Evolutionary conservation across 2,329 filamentous ascomycete genomes (phyloP).

Genomic region (Botrytis pseudocinerea): DNA sequence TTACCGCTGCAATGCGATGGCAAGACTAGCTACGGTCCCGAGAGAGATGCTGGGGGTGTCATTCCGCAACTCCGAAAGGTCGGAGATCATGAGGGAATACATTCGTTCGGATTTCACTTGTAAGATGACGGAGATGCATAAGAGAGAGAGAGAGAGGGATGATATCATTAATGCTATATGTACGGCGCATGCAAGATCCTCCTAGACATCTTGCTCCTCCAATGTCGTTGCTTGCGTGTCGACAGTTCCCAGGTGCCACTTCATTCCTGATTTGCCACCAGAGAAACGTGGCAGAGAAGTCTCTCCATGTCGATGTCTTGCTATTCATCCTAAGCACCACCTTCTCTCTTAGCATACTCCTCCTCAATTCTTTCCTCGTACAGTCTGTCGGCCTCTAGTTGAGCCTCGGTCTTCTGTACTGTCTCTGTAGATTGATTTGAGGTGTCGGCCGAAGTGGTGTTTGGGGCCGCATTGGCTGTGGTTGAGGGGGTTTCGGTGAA

Average conservation of each 20-base stretch:
- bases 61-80: not conserved
- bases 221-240: not conserved
- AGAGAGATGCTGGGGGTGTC: not conserved
- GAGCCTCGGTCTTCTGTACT: constrained; percentile 23
- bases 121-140: not conserved
- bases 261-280: not conserved
- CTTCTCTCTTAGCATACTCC: constrained; percentile 31
- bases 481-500: constrained; percentile 18
- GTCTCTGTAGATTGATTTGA: constrained; percentile 6
- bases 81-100: not conserved
- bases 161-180: constrained; percentile 8
- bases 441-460: not conserved
- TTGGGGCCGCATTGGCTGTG: not conserved
- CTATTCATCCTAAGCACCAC: constrained; percentile 36
- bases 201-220: not conserved
- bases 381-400: constrained; percentile 26
- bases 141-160: not conserved
- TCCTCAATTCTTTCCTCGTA: constrained; percentile 31
- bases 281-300: not conserved
- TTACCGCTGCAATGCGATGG: not conserved
- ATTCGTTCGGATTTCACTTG: not conserved
- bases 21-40: not conserved
- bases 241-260: not conserved
- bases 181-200: not conserved
- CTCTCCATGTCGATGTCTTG: not conserved